Evolutionary conservation across 164 flowering plant genomes (phyloP).

Genomic region (Protea cynaroides): DNA sequence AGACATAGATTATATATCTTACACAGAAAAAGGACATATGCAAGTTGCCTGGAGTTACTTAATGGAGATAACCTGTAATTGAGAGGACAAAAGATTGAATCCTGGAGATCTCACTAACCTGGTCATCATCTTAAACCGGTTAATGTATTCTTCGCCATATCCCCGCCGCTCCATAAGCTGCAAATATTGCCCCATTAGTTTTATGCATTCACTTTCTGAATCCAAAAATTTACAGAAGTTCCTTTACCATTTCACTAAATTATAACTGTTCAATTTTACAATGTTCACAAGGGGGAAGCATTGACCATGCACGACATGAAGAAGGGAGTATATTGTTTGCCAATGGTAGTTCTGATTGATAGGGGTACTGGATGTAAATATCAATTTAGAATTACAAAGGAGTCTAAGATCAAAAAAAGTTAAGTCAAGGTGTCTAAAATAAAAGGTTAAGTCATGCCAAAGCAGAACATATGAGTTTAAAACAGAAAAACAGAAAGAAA

Average conservation of each 20-base stretch:
- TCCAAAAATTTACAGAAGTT: neutral
- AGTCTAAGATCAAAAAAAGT: too few relatives aligned
- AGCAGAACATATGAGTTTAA: too few relatives aligned
- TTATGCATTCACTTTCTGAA: neutral
- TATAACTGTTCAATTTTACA: conserved; percentile 3
- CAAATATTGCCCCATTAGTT: conserved; percentile 16
- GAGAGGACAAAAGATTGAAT: neutral
- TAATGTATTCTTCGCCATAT: conserved; percentile 90
- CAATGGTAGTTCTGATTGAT: too few relatives aligned
- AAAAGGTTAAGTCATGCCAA: too few relatives aligned
- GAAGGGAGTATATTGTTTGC: too few relatives aligned
- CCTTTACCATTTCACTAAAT: neutral
- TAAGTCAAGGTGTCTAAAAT: too few relatives aligned
- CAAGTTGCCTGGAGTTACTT: neutral
- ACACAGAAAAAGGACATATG: neutral
- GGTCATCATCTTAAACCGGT: conserved; percentile 95
- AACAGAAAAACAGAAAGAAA: too few relatives aligned
- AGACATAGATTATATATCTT: too few relatives aligned
- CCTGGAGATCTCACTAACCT: conserved; percentile 41
- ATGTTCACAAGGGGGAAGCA: too few relatives aligned
- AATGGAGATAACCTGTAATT: neutral
- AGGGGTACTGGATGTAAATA: too few relatives aligned
- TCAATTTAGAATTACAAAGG: too few relatives aligned
- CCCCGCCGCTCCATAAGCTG: conserved; percentile 98
- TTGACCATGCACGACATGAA: too few relatives aligned